Evolutionary conservation across 192 early-diverging fungal species (phyloP).

Genomic region (Coemansia sp.): DNA sequence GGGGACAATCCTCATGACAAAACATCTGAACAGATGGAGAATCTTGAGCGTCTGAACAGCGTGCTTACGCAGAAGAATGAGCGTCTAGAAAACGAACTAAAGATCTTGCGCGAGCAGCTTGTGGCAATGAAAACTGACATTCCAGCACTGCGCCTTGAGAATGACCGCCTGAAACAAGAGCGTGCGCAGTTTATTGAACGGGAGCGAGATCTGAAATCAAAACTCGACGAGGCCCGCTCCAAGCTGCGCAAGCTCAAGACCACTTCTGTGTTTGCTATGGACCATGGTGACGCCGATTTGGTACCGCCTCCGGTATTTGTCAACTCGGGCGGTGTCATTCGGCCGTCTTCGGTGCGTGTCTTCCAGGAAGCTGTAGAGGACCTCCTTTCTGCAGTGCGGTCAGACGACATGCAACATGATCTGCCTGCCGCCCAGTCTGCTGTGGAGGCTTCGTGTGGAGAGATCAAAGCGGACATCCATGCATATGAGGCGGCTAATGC

Average conservation of each 20-base stretch:
- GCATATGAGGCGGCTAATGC: slow-evolving; percentile 56
- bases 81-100: slow-evolving; percentile 50
- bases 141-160: slow-evolving; percentile 42
- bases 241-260: slow-evolving; percentile 61
- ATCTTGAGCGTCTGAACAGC: slow-evolving; percentile 54
- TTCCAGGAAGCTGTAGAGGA: slow-evolving; percentile 86
- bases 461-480: slow-evolving; percentile 82
- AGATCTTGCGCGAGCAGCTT: slow-evolving; percentile 48
- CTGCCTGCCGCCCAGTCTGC: slow-evolving; percentile 73
- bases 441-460: slow-evolving; percentile 79
- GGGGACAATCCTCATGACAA: slow-evolving; percentile 36
- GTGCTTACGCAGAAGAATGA: slow-evolving; percentile 52
- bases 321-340: slow-evolving; percentile 65
- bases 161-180: slow-evolving; percentile 44
- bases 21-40: slow-evolving; percentile 45
- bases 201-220: slow-evolving; percentile 50
- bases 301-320: slow-evolving; percentile 56
- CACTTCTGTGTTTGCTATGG: slow-evolving; percentile 54
- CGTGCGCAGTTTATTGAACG: slow-evolving; percentile 37
- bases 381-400: slow-evolving; percentile 72
- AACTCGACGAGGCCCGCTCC: slow-evolving; percentile 56
- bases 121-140: slow-evolving; percentile 39
- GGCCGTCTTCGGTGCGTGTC: slow-evolving; percentile 64
- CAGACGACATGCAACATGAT: slow-evolving; percentile 69
- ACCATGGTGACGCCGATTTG: slow-evolving; percentile 50